These are phyloP conservation scores for Xylaria sp. DNA, from an alignment of 2,329 filamentous ascomycete genomes.

Conservation along the genomic window DNA sequence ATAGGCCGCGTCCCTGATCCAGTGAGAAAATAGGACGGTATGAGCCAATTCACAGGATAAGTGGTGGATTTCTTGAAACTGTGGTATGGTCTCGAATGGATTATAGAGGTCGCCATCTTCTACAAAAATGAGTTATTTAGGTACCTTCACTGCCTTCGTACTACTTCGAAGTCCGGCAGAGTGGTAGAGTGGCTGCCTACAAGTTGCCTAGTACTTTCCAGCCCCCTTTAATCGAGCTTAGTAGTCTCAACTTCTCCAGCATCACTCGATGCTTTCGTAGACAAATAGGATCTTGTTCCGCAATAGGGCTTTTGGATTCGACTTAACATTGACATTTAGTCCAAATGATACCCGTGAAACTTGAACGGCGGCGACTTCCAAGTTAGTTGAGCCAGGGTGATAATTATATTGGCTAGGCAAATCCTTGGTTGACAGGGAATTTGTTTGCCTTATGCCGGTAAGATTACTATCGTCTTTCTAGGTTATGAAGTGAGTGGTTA, in stretches of 20 bases:
- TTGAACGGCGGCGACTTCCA: conserved; percentile 8
- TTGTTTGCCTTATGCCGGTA: conserved; percentile 20
- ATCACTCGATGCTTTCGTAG: conserved; percentile 4
- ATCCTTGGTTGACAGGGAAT: conserved; percentile 15
- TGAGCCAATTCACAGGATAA: neutral
- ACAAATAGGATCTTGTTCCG: conserved; percentile 2
- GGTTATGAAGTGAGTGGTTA: conserved; percentile 7
- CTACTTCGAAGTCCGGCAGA: conserved; percentile 33
- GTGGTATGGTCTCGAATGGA: conserved; percentile 11
- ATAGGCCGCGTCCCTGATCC: conserved; percentile 20
- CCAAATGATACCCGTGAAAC: neutral
- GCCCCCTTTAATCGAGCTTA: neutral
- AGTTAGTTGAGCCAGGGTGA: conserved; percentile 18
- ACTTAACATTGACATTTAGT: neutral
- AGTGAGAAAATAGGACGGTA: conserved; percentile 17
- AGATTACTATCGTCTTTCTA: conserved; percentile 14
- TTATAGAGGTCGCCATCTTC: conserved; percentile 20
- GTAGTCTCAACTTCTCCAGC: neutral
- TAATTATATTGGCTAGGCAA: conserved; percentile 11
- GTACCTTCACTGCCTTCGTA: conserved; percentile 41
- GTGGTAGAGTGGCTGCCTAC: conserved; percentile 31
- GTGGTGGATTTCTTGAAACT: conserved; percentile 15
- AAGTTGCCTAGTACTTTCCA: neutral
- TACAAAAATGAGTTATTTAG: conserved; percentile 11
- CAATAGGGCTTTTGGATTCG: neutral